A percentile compares a stretch with the other conserved stretches of the same genome.
These are phyloP conservation scores for Amesomyces nigricolor DNA, from an alignment of 2,329 filamentous ascomycete species.

Conservation along the genomic window DNA sequence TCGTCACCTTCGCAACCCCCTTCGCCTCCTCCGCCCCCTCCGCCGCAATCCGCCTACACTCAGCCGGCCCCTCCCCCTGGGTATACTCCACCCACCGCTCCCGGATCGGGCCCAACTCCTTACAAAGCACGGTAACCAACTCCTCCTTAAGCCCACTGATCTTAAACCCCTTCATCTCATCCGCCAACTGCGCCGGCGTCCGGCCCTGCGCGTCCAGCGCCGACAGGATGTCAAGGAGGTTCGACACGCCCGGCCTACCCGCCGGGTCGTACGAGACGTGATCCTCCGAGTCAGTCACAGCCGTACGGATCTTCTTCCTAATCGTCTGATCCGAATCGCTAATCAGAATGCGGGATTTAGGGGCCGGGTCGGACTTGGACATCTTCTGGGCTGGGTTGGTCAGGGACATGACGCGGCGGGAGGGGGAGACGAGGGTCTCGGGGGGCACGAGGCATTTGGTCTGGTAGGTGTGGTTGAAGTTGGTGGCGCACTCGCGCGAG, in stretches of 20 bases:
- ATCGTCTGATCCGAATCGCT: constrained; percentile 65
- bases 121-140: constrained; percentile 48
- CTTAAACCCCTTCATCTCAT: constrained; percentile 27
- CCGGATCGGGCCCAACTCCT: constrained; percentile 49
- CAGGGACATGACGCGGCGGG: constrained; percentile 86
- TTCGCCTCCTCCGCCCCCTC: constrained; percentile 60
- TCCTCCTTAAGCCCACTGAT: constrained; percentile 16
- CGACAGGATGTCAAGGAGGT: constrained; percentile 75
- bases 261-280: constrained; percentile 66
- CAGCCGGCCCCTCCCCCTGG: constrained; percentile 31
- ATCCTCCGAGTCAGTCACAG: constrained; percentile 68
- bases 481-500: constrained; percentile 74
- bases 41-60: constrained; percentile 43
- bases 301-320: constrained; percentile 60
- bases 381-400: constrained; percentile 75
- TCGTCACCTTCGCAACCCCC: constrained; percentile 53
- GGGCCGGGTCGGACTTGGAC: constrained; percentile 78
- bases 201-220: constrained; percentile 51
- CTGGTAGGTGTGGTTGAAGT: constrained; percentile 75
- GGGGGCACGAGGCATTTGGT: constrained; percentile 57
- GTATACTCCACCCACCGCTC: constrained; percentile 52
- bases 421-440: constrained; percentile 67
- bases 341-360: constrained; percentile 73
- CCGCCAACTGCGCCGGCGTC: constrained; percentile 42
- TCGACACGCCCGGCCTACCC: constrained; percentile 74